Base-by-base conservation (phyloP, 805 yeast species). In the Candida argentea region DNA sequence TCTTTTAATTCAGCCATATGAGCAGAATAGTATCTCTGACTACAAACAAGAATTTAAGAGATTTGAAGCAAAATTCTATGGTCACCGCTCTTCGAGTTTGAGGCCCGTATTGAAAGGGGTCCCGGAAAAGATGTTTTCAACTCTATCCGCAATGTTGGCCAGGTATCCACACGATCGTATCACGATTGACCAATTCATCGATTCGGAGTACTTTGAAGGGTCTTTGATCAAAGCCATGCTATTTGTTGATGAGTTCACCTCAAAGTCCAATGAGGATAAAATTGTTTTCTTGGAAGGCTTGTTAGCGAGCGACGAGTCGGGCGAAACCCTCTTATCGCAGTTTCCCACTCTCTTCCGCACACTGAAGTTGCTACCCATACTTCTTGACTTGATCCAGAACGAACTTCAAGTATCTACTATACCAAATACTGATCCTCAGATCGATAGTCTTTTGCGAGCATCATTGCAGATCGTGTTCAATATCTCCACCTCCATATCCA, bases 241-340 rank as follows among this genome's bases (percentile, higher is more conserved):
- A 49, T 77, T 80, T 40, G 52, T 89, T 25, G 96, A 89, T 45
- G 91, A 82, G 32, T 76, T 83, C 36, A 73, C 86, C 6, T 81
- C 94, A 1, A 78, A 81, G 40, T 57, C 76, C 2, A 57, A 62
- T 5, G 66, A 65, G 11, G 96, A 89, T 33, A 79, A 78, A 42
- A 49, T 70, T 14, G 59, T 73, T 1, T 85, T 85, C 45, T 61
- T 87, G 38, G 67, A 68, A 30, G 85, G 85, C 1, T 59, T 89
- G 29, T 51, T 70, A n/a, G 26, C 27, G 12, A 50, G 45, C 19
- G 33, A 25, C 22, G 35, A 12, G 18, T 32, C 21, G n/a, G 44
- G 30, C 8, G 34, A 27, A 4, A 35, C 38, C 12, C 37, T 61
- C 14, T 39, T 61, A 13, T 32, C 38, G 5, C 54, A 49, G 22